Percentiles rank a stretch among this genome's conserved stretches.
Evolutionary conservation across 2,329 filamentous ascomycete genomes (phyloP).

Genomic region (Aspergillus arachidicola): DNA sequence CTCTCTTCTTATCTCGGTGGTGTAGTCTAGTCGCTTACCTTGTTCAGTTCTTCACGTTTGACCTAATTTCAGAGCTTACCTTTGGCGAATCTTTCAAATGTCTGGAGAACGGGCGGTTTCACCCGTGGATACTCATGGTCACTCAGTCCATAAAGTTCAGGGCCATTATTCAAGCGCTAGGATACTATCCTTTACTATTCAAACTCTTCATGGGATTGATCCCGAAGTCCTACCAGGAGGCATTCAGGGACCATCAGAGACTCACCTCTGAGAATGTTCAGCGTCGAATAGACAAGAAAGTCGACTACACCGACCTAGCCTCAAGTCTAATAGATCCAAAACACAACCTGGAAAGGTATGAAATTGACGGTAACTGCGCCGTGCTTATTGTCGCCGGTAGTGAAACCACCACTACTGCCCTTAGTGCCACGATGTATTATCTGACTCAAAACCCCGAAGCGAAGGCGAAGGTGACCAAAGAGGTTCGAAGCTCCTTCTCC

Average conservation of each 20-base stretch:
- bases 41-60: slow-evolving; percentile 20
- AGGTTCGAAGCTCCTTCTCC: background rate
- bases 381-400: background rate
- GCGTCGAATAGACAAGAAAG: background rate
- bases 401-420: background rate
- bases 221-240: background rate
- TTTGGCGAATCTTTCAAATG: slow-evolving; percentile 17
- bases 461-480: background rate
- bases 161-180: background rate
- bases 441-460: background rate
- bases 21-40: background rate
- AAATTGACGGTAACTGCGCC: background rate
- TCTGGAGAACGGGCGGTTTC: background rate
- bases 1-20: background rate
- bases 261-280: background rate
- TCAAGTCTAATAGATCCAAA: slow-evolving; percentile 1
- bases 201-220: background rate
- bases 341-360: background rate
- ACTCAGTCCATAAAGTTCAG: background rate
- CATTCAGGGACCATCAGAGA: background rate
- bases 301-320: slow-evolving; percentile 9
- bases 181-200: background rate
- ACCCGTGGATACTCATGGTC: background rate
- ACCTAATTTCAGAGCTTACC: slow-evolving; percentile 21
- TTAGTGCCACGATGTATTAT: background rate